A percentile compares a stretch with the other conserved stretches of the same genome.
phyloP scores from a whole-genome alignment of 768 basidiomycete species.

The Boletus fagicola region DNA sequence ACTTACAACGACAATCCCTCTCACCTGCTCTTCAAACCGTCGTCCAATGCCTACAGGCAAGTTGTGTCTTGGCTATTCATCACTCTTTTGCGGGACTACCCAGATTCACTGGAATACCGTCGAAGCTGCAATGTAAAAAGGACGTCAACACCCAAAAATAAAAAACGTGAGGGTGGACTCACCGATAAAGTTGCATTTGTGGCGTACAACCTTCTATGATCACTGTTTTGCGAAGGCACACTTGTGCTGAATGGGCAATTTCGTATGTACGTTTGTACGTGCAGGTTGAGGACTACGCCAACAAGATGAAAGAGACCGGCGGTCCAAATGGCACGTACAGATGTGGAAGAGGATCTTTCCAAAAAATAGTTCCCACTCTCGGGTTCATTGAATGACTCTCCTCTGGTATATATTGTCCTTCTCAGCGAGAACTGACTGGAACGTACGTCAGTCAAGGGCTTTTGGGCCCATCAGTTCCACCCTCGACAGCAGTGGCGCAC shows the following conservation, averaged over 20 bases:
- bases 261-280: not conserved
- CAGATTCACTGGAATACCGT: not conserved
- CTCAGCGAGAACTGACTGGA: not conserved
- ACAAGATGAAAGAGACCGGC: not conserved
- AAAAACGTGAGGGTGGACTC: not conserved
- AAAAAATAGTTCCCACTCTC: too few species aligned
- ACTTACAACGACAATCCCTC: not conserved
- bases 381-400: not conserved
- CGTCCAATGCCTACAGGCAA: not conserved
- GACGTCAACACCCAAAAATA: not conserved
- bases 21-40: not conserved
- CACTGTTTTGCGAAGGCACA: not conserved
- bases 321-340: not conserved
- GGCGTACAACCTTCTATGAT: conserved; percentile 1
- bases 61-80: not conserved
- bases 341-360: not conserved
- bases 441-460: not conserved
- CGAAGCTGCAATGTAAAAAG: not conserved
- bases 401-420: not conserved
- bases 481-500: not conserved
- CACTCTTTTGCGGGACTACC: not conserved
- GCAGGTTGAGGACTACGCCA: not conserved
- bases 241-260: not conserved
- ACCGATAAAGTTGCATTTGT: not conserved
- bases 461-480: not conserved